Evolutionary conservation across 176 grass and related monocot genomes (phyloP).

Genomic region (Saccharum spontaneum): DNA sequence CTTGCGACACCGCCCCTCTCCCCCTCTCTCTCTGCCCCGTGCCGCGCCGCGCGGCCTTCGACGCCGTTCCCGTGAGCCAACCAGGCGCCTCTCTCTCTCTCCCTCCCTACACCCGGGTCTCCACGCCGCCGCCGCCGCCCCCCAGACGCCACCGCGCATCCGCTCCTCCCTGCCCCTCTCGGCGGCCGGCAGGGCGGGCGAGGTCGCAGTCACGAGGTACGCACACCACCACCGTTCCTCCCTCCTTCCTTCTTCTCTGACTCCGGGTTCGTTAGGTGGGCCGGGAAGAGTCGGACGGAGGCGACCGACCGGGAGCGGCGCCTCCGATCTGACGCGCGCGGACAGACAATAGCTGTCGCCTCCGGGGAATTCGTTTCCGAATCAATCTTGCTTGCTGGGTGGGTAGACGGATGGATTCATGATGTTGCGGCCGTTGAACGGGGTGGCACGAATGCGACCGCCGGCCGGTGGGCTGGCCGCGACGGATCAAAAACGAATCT

Average conservation of each 20-base stretch:
- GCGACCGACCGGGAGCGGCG: too few species aligned
- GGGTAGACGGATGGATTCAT: too few species aligned
- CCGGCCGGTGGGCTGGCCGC: too few species aligned
- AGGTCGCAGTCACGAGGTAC: not conserved
- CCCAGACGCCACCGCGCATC: not conserved
- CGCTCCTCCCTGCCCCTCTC: too few species aligned
- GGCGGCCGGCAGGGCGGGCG: not conserved
- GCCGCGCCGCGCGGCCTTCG: not conserved
- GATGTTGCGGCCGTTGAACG: too few species aligned
- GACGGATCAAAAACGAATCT: not conserved
- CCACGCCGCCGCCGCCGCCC: not conserved
- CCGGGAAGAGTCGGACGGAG: not conserved
- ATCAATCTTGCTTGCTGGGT: too few species aligned
- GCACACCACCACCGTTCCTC: not conserved
- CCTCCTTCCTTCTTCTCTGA: not conserved
- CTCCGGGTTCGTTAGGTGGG: not conserved
- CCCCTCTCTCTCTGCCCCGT: too few species aligned
- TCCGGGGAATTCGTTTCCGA: too few species aligned
- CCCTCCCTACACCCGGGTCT: not conserved
- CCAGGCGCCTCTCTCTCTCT: not conserved
- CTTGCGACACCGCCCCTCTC: too few species aligned
- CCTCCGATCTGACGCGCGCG: too few species aligned
- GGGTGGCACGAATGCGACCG: too few species aligned
- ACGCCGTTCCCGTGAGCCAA: not conserved
- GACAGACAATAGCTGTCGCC: too few species aligned